A percentile compares a stretch with the other conserved stretches of the same genome.
phyloP scores from a whole-genome alignment of 805 yeast genomes.

The Metschnikowia anglica region DNA sequence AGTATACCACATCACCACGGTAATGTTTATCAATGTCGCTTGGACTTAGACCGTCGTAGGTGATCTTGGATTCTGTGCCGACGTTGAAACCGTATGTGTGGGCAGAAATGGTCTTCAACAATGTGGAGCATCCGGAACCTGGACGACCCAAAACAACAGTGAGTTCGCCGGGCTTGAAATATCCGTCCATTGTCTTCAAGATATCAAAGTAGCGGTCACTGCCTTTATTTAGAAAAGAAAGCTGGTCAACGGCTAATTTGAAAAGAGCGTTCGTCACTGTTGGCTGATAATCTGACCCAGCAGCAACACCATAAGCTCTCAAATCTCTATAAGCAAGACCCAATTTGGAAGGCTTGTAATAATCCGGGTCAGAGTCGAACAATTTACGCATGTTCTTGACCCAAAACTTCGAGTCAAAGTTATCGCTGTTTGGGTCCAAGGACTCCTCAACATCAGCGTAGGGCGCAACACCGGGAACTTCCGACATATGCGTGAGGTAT shows the following conservation, averaged over 20 bases:
- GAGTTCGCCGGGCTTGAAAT: constrained; percentile 60
- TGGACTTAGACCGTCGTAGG: constrained; percentile 56
- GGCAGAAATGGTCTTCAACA: constrained; percentile 63
- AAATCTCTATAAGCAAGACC: constrained; percentile 60
- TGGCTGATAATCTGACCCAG: constrained; percentile 66
- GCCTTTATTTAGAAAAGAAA: constrained; percentile 21
- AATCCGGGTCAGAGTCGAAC: constrained; percentile 54
- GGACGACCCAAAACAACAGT: constrained; percentile 78
- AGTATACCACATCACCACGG: constrained; percentile 69
- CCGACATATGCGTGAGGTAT: constrained; percentile 47
- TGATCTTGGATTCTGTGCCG: constrained; percentile 44
- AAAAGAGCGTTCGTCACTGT: constrained; percentile 46
- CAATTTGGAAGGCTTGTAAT: constrained; percentile 58
- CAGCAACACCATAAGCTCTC: constrained; percentile 63
- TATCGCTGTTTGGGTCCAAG: constrained; percentile 59
- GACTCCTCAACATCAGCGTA: constrained; percentile 16
- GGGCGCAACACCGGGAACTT: constrained; percentile 25
- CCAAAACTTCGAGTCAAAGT: constrained; percentile 64
- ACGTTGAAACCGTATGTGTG: constrained; percentile 60
- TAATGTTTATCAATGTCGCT: constrained; percentile 50
- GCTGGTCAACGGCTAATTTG: constrained; percentile 18
- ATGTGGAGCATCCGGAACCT: constrained; percentile 76
- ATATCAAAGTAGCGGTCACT: constrained; percentile 43
- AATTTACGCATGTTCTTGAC: constrained; percentile 61
- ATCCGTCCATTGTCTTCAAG: constrained; percentile 65